Conservation (phyloP, 2,329 filamentous ascomycete species). For the Emergomyces pasteurianus region DNA sequence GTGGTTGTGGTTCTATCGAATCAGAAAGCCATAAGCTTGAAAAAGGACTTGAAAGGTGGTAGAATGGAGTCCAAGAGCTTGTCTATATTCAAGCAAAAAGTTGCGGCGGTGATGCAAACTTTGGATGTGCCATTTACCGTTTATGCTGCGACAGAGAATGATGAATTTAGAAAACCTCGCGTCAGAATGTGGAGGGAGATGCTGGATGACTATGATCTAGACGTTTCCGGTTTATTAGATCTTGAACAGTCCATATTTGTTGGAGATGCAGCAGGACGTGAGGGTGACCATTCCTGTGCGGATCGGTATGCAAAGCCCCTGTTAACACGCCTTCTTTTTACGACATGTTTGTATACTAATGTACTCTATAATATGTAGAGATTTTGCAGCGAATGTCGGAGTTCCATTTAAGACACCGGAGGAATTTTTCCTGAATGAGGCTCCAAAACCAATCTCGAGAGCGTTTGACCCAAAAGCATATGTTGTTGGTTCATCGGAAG, state of each 20-base stretch:
- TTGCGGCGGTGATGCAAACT: conserved; percentile 50
- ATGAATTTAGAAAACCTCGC: conserved; percentile 76
- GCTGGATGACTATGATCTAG: conserved; percentile 48
- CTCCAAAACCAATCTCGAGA: conserved; percentile 52
- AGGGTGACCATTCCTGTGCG: conserved; percentile 47
- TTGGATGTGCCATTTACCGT: conserved; percentile 66
- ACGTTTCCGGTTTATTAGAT: conserved; percentile 46
- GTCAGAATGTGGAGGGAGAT: conserved; percentile 76
- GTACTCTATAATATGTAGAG: conserved; percentile 34
- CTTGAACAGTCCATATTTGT: conserved; percentile 66
- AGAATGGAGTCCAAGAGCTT: conserved; percentile 58
- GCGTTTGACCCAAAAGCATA: conserved; percentile 59
- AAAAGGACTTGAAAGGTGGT: conserved; percentile 57
- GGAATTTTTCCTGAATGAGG: conserved; percentile 69
- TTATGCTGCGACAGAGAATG: conserved; percentile 76
- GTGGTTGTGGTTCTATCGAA: conserved; percentile 74
- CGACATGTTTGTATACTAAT: conserved; percentile 1
- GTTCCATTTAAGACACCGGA: conserved; percentile 78
- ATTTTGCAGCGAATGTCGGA: conserved; percentile 76
- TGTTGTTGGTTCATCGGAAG: conserved; percentile 23
- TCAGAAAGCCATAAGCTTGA: conserved; percentile 70
- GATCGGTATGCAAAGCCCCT: conserved; percentile 39
- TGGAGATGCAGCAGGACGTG: conserved; percentile 61
- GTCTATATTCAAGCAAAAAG: conserved; percentile 71
- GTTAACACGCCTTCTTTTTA: neutral